Percentiles rank a stretch among this genome's conserved stretches.
Conservation (phyloP, 2,329 filamentous ascomycete genomes). For the Penicillium palitans region DNA sequence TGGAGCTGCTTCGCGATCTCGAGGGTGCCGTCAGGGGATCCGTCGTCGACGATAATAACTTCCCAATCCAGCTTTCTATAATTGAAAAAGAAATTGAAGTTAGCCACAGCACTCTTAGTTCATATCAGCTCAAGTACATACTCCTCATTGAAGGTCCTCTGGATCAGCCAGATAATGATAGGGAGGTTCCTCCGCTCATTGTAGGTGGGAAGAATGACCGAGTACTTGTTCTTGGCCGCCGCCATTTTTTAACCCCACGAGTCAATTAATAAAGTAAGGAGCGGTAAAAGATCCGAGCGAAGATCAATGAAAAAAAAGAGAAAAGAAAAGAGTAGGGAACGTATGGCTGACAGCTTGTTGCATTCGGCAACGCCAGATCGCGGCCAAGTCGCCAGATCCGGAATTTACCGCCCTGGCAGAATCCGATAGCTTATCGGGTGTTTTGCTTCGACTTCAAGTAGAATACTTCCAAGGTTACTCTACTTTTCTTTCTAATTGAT, state of each 20-base stretch:
- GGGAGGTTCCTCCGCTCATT: slow-evolving; percentile 97
- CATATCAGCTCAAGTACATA: slow-evolving; percentile 46
- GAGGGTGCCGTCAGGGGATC: slow-evolving; percentile 92
- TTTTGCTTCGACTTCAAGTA: slow-evolving; percentile 5
- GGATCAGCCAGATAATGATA: slow-evolving; percentile 90
- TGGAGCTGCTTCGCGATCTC: slow-evolving; percentile 87
- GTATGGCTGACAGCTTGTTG: slow-evolving; percentile 30
- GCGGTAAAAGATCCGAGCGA: slow-evolving; percentile 11
- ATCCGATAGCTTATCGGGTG: slow-evolving; percentile 29
- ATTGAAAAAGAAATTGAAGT: neutral
- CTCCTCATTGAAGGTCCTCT: slow-evolving; percentile 87
- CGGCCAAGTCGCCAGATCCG: slow-evolving; percentile 33
- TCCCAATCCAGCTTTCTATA: slow-evolving; percentile 90
- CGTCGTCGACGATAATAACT: slow-evolving; percentile 97
- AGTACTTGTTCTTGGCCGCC: slow-evolving; percentile 71
- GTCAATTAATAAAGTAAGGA: slow-evolving; percentile 12
- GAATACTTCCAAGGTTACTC: neutral
- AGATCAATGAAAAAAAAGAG: slow-evolving; percentile 10
- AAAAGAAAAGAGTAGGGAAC: slow-evolving; percentile 24
- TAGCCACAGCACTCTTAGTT: neutral
- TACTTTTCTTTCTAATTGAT: neutral
- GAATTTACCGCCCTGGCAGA: slow-evolving; percentile 33
- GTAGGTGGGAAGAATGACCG: slow-evolving; percentile 95
- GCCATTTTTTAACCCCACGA: slow-evolving; percentile 33
- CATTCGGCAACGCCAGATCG: slow-evolving; percentile 21